phyloP scores from a whole-genome alignment of 2,329 filamentous ascomycete species.

The Elsinoe australis region DNA sequence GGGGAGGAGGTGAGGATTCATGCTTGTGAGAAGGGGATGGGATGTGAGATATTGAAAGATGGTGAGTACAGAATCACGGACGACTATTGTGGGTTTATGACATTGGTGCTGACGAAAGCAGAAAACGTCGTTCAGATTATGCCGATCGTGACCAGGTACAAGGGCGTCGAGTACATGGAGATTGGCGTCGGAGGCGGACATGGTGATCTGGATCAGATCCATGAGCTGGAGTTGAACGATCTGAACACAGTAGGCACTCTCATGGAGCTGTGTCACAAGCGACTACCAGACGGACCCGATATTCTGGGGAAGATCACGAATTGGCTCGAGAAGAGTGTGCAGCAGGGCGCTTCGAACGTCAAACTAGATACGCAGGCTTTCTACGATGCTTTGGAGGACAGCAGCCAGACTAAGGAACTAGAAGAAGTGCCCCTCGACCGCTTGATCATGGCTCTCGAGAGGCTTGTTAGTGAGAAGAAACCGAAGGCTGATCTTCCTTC shows the following conservation, averaged over 20 bases:
- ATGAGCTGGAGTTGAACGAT: slow-evolving; percentile 56
- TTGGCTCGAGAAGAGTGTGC: slow-evolving; percentile 26
- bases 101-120: slow-evolving; percentile 26
- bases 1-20: slow-evolving; percentile 58
- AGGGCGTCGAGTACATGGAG: slow-evolving; percentile 61
- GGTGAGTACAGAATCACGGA: slow-evolving; percentile 26
- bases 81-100: too few species aligned
- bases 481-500: slow-evolving; percentile 20
- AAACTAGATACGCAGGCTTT: slow-evolving; percentile 21
- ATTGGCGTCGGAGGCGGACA: slow-evolving; percentile 71
- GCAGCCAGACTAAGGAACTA: slow-evolving; percentile 18
- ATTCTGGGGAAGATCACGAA: slow-evolving; percentile 31
- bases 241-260: slow-evolving; percentile 45
- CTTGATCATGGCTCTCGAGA: slow-evolving; percentile 27
- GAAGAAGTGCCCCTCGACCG: slow-evolving; percentile 29
- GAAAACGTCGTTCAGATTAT: slow-evolving; percentile 63
- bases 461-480: slow-evolving; percentile 25
- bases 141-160: slow-evolving; percentile 62
- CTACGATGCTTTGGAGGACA: slow-evolving; percentile 16
- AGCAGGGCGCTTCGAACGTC: slow-evolving; percentile 23
- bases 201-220: slow-evolving; percentile 61
- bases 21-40: slow-evolving; percentile 71
- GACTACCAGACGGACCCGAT: slow-evolving; percentile 31
- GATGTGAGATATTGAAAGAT: slow-evolving; percentile 46
- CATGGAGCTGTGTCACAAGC: slow-evolving; percentile 42